Conservation (phyloP, 108 stramenopile genomes). For the Nannochloropsis salina region DNA sequence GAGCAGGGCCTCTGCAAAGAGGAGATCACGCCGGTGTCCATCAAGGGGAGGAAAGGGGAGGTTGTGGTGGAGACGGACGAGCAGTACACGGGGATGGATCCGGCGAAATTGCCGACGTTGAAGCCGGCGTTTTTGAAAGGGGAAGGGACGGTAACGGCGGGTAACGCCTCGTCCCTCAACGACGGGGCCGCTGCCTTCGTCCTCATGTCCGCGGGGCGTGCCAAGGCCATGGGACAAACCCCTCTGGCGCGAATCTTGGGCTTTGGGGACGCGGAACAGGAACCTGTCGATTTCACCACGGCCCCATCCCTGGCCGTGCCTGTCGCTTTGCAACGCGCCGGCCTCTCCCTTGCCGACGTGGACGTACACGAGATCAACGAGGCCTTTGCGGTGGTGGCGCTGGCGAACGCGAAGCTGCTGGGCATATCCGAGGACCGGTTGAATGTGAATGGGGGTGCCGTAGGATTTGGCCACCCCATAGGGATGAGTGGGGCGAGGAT, state of each 20-base stretch:
- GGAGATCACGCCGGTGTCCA: slow-evolving; percentile 63
- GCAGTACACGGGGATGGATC: slow-evolving; percentile 67
- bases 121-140: slow-evolving; percentile 75
- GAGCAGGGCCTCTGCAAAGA: slow-evolving; percentile 65
- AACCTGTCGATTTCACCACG: slow-evolving; percentile 83
- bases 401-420: slow-evolving; percentile 72
- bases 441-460: slow-evolving; percentile 91
- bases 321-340: slow-evolving; percentile 66
- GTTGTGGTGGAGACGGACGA: slow-evolving; percentile 65
- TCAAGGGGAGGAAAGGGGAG: slow-evolving; percentile 57
- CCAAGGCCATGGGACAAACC: background rate
- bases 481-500: slow-evolving; percentile 88
- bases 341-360: slow-evolving; percentile 65
- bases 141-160: slow-evolving; percentile 91
- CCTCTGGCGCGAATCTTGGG: slow-evolving; percentile 45
- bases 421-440: slow-evolving; percentile 67
- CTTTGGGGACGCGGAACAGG: slow-evolving; percentile 76
- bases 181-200: slow-evolving; percentile 91
- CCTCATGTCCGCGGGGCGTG: slow-evolving; percentile 65
- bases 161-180: slow-evolving; percentile 87
- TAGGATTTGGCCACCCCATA: slow-evolving; percentile 90
- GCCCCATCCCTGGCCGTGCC: slow-evolving; percentile 84
- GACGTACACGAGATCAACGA: slow-evolving; percentile 97
- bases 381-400: slow-evolving; percentile 88
- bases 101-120: slow-evolving; percentile 64